A percentile compares a stretch with the other conserved stretches of the same genome.
Evolutionary conservation across 225 moss, liverwort and hornwort species (phyloP).

Genomic region (Bryum argenteum): DNA sequence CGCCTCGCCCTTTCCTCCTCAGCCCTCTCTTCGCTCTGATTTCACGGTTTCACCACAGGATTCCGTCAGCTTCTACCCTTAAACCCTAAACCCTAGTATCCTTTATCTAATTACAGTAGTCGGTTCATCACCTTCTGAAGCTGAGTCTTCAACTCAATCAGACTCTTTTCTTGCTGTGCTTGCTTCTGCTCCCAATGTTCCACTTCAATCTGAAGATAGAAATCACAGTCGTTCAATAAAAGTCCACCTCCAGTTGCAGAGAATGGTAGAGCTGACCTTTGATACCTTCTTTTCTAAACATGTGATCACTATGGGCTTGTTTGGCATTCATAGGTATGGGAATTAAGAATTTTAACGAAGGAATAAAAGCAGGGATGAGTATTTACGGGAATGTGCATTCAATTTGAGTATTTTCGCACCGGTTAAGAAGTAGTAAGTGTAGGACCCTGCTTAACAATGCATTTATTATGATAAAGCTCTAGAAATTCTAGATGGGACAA

Average conservation of each 20-base stretch:
- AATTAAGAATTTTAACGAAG: neutral
- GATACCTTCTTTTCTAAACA: neutral
- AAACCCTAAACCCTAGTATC: no score
- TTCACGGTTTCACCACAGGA: neutral
- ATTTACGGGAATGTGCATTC: no score
- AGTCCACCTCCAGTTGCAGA: neutral
- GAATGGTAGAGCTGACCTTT: neutral
- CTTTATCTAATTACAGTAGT: neutral
- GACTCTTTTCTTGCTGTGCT: slow-evolving; percentile 35
- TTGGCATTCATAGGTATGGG: no score
- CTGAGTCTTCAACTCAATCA: slow-evolving; percentile 37
- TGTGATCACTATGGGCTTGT: neutral
- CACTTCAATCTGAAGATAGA: slow-evolving; percentile 22
- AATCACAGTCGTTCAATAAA: neutral
- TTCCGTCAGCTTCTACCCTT: no score
- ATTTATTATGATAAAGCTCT: no score
- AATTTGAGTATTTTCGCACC: no score
- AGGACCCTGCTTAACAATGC: no score
- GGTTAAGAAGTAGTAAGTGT: no score
- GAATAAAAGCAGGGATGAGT: no score
- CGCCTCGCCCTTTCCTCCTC: slow-evolving; percentile 34
- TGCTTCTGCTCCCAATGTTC: slow-evolving; percentile 32
- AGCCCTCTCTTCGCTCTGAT: slow-evolving; percentile 52
- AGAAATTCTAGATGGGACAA: no score
- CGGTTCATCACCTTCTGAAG: slow-evolving; percentile 26